Percentiles rank a stretch among this genome's conserved stretches.
phyloP scores from a whole-genome alignment of 768 basidiomycete genomes.

The Baorangia bicolor region DNA sequence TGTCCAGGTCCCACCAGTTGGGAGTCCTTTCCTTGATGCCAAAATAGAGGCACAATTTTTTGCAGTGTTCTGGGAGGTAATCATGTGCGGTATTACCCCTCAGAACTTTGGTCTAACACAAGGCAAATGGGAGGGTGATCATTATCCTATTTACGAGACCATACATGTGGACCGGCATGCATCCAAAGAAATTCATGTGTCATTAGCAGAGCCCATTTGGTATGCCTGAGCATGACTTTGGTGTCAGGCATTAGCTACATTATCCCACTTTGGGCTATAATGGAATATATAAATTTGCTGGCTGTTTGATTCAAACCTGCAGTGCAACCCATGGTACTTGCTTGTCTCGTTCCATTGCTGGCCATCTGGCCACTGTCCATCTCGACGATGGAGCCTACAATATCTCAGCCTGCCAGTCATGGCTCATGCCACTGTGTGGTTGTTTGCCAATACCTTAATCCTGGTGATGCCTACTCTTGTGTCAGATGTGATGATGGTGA shows the following conservation, averaged over 20 bases:
- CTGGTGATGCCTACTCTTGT: too few relatives aligned
- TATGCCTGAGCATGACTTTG: not conserved
- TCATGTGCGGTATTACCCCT: not conserved
- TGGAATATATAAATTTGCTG: too few relatives aligned
- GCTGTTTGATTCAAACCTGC: too few relatives aligned
- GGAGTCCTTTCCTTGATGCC: not conserved
- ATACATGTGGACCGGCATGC: not conserved
- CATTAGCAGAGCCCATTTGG: not conserved
- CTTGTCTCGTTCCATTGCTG: too few relatives aligned
- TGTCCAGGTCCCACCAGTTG: not conserved
- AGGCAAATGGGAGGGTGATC: not conserved
- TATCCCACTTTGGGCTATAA: too few relatives aligned
- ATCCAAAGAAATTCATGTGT: not conserved
- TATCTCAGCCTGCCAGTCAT: too few relatives aligned
- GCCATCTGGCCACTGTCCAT: too few relatives aligned
- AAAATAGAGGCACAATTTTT: not conserved
- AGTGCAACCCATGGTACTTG: too few relatives aligned
- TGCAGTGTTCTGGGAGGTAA: not conserved
- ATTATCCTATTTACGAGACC: slow-evolving; percentile 1
- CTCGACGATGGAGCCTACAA: too few relatives aligned
- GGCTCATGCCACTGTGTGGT: too few relatives aligned
- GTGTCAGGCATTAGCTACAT: not conserved
- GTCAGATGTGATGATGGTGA: too few relatives aligned
- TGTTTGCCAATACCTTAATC: too few relatives aligned
- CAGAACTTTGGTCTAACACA: not conserved